phyloP scores from a whole-genome alignment of 768 basidiomycete genomes.

The Russula lepida region DNA sequence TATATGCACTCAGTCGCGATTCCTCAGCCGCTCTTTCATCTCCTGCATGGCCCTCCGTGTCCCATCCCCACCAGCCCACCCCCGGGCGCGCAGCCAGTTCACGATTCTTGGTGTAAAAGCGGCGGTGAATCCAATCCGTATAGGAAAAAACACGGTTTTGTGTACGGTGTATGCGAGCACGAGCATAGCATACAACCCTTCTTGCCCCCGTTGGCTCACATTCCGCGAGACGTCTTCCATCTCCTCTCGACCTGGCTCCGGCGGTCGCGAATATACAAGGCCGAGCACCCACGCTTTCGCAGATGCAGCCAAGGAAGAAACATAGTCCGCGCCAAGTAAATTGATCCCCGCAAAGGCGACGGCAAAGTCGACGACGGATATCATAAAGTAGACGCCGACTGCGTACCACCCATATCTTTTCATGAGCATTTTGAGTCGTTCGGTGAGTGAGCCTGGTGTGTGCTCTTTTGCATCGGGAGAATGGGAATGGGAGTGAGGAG shows the following conservation, averaged over 20 bases:
- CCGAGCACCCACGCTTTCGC: slow-evolving; percentile 42
- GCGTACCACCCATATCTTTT: slow-evolving; percentile 96
- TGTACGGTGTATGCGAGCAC: slow-evolving; percentile 91
- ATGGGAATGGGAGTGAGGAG: slow-evolving; percentile 26
- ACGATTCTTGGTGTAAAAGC: slow-evolving; percentile 82
- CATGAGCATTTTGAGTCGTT: slow-evolving; percentile 72
- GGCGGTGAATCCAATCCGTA: slow-evolving; percentile 84
- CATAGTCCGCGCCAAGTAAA: slow-evolving; percentile 84
- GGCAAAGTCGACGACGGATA: slow-evolving; percentile 73
- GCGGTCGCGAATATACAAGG: slow-evolving; percentile 43
- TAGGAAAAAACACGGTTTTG: slow-evolving; percentile 86
- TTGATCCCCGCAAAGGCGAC: slow-evolving; percentile 81
- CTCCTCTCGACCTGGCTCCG: slow-evolving; percentile 63
- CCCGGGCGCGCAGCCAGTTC: slow-evolving; percentile 66
- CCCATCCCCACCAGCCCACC: slow-evolving; percentile 76
- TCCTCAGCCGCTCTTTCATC: slow-evolving; percentile 32
- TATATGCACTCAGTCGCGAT: slow-evolving; percentile 17
- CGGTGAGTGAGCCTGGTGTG: slow-evolving; percentile 47
- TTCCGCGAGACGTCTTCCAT: slow-evolving; percentile 36
- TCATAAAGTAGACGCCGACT: slow-evolving; percentile 74
- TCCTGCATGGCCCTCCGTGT: slow-evolving; percentile 51
- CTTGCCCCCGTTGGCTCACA: slow-evolving; percentile 38
- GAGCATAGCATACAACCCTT: slow-evolving; percentile 86
- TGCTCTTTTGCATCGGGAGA: slow-evolving; percentile 30
- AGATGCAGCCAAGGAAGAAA: slow-evolving; percentile 54